Evolutionary conservation across 139 green algal species (phyloP).

Genomic region (Auxenochlorella pyrenoidosa): DNA sequence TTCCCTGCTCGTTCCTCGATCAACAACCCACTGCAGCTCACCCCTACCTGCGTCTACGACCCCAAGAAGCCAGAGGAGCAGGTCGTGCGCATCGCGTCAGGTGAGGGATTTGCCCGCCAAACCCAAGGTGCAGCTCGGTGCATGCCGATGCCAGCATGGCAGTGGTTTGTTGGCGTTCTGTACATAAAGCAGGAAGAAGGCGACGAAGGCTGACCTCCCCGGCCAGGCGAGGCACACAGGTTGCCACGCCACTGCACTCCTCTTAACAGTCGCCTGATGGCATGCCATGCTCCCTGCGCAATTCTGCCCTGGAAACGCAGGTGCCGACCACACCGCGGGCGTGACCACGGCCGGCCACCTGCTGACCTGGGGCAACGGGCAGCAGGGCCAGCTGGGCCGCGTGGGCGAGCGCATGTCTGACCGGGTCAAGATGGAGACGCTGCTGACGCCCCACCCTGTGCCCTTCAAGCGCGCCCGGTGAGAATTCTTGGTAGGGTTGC

Average conservation of each 20-base stretch:
- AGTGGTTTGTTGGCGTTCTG: no score
- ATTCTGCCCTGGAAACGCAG: constrained; percentile 27
- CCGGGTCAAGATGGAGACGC: constrained; percentile 40
- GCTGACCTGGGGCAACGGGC: constrained; percentile 84
- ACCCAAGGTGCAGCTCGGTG: no score
- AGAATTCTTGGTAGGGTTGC: background rate
- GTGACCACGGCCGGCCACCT: constrained; percentile 69
- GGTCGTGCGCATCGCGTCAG: constrained; percentile 66
- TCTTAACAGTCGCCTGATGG: background rate
- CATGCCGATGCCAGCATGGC: no score
- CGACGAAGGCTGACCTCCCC: no score
- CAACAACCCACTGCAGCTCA: background rate
- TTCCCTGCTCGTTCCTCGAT: no score
- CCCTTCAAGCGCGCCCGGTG: constrained; percentile 36
- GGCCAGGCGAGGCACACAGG: no score
- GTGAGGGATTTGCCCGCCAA: background rate
- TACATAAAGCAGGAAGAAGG: no score
- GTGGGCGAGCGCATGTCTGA: constrained; percentile 53
- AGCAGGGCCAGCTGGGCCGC: constrained; percentile 87
- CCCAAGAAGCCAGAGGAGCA: constrained; percentile 47
- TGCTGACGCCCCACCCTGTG: constrained; percentile 62
- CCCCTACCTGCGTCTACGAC: constrained; percentile 55
- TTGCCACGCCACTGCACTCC: background rate
- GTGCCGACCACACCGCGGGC: constrained; percentile 75
- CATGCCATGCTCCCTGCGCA: background rate